phyloP scores from a whole-genome alignment of 371 early-diverging fungal species.

The Mucor sp. region DNA sequence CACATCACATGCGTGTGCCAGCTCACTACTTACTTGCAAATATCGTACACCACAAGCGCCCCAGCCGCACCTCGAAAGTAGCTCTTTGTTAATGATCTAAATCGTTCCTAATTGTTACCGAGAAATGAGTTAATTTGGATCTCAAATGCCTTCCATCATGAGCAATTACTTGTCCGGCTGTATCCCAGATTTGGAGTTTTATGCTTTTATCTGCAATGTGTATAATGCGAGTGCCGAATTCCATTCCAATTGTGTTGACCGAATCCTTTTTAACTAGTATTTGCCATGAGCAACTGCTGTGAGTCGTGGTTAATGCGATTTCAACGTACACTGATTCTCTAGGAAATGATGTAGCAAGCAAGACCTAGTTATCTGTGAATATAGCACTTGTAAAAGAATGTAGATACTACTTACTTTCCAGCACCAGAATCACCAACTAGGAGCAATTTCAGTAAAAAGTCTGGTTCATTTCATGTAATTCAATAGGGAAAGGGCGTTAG shows the following conservation, averaged over 20 bases:
- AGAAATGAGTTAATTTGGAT: no score
- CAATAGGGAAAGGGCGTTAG: neutral
- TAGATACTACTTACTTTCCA: constrained; percentile 53
- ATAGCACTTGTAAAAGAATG: neutral
- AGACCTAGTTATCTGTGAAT: constrained; percentile 42
- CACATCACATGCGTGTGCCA: neutral
- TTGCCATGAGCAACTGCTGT: neutral
- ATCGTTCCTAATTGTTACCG: constrained; percentile 60
- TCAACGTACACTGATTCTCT: constrained; percentile 61
- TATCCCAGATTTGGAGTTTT: constrained; percentile 87
- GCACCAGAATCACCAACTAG: constrained; percentile 68
- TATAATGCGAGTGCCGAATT: constrained; percentile 68
- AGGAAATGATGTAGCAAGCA: constrained; percentile 69
- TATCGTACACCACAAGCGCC: constrained; percentile 69
- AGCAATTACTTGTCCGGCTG: constrained; percentile 74
- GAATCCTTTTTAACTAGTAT: constrained; percentile 61
- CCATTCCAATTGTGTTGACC: constrained; percentile 73
- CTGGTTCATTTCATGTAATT: constrained; percentile 19
- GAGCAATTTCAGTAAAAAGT: constrained; percentile 61
- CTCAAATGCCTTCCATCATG: neutral
- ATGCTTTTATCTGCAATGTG: constrained; percentile 66
- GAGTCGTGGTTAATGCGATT: neutral
- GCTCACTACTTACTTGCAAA: constrained; percentile 58
- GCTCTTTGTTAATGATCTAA: constrained; percentile 80
- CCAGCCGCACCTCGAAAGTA: constrained; percentile 74